Evolutionary conservation across 75 land plant species (phyloP).

Genomic region (Cunninghamia lanceolata): DNA sequence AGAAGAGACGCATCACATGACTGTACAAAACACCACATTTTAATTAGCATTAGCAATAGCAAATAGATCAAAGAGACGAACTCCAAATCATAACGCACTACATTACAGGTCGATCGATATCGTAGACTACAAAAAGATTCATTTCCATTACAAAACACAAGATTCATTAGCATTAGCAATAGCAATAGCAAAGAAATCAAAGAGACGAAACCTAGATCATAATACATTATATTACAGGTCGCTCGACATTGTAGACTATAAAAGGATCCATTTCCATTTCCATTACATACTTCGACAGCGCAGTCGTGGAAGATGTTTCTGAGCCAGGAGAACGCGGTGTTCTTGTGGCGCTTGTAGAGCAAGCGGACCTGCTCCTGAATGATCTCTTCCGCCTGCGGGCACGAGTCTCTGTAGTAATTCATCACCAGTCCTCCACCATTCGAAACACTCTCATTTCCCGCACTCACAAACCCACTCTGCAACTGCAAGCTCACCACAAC

Average conservation of each 20-base stretch:
- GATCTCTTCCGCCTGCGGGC: slow-evolving; percentile 80
- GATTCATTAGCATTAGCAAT: background rate
- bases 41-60: background rate
- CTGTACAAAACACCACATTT: slow-evolving; percentile 17
- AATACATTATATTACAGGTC: no score
- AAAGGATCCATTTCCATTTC: background rate
- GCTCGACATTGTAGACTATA: no score
- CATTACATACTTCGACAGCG: slow-evolving; percentile 42
- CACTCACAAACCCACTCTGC: background rate
- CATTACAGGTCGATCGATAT: no score
- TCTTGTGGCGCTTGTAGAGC: slow-evolving; percentile 86
- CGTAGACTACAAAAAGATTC: no score
- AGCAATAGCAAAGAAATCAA: background rate
- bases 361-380: slow-evolving; percentile 67
- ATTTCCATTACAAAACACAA: background rate
- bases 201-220: no score
- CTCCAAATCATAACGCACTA: no score
- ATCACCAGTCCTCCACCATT: slow-evolving; percentile 43
- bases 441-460: background rate
- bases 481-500: background rate
- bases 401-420: slow-evolving; percentile 65
- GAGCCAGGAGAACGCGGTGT: slow-evolving; percentile 83
- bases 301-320: slow-evolving; percentile 95
- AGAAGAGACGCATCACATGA: slow-evolving; percentile 82
- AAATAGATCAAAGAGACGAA: background rate